Percentiles rank a stretch among this genome's conserved stretches.
These are phyloP conservation scores for Candida sanyiensis DNA, from an alignment of 805 yeast genomes.

Conservation along the genomic window DNA sequence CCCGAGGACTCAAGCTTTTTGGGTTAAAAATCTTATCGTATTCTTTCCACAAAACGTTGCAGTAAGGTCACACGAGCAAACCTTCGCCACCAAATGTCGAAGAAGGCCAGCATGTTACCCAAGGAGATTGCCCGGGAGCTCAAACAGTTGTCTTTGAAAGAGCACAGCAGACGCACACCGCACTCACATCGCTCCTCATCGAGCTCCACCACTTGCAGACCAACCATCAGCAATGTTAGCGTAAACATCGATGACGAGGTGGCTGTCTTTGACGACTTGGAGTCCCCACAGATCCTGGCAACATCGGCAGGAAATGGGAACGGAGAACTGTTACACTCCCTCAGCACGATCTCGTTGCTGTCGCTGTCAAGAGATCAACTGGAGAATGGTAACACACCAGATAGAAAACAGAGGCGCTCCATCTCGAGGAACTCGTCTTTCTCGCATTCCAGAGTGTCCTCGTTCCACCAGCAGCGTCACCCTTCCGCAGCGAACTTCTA, in stretches of 20 bases:
- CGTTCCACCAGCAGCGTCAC: conserved; percentile 22
- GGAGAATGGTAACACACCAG: conserved; percentile 5
- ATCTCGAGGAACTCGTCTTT: conserved; percentile 16
- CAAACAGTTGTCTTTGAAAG: conserved; percentile 9
- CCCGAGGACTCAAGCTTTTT: too few species aligned
- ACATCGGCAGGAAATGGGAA: conserved; percentile 18
- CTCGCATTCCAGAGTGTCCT: conserved; percentile 13
- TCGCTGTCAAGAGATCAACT: conserved; percentile 18
- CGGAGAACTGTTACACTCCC: conserved; percentile 15
- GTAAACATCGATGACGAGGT: conserved; percentile 11
- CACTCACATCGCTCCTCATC: conserved; percentile 6
- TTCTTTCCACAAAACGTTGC: too few species aligned
- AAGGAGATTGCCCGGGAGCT: conserved; percentile 10
- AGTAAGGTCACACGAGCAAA: too few species aligned
- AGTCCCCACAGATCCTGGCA: conserved; percentile 22
- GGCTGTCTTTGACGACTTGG: conserved; percentile 20
- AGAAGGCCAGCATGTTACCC: conserved; percentile 8
- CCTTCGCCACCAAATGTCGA: conserved; percentile 6
- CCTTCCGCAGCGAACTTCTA: conserved; percentile 9
- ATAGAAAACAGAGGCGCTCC: conserved; percentile 5
- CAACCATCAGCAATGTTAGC: neutral
- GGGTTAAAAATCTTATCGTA: too few species aligned
- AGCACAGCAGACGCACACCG: neutral
- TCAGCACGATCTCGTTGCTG: conserved; percentile 23
- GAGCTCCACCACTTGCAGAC: conserved; percentile 1